phyloP scores from a whole-genome alignment of 2,329 filamentous ascomycete species.

The Claviceps africana region DNA sequence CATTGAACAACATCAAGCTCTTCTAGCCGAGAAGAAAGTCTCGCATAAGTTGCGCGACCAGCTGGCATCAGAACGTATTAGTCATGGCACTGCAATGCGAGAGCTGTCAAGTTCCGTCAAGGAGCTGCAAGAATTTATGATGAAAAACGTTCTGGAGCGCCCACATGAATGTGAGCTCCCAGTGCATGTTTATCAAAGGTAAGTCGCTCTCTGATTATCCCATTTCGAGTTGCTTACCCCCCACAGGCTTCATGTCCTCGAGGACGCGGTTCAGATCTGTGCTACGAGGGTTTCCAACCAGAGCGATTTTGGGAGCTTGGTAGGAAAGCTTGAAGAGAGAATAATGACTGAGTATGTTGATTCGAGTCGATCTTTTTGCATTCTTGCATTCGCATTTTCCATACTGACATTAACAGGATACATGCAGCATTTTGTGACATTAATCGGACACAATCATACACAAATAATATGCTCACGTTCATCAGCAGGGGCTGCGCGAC shows the following conservation, averaged over 20 bases:
- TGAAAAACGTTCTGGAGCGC: not conserved
- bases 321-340: constrained; percentile 1
- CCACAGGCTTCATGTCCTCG: constrained; percentile 3
- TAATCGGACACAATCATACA: not conserved
- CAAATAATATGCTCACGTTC: constrained; percentile 1
- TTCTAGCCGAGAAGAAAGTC: not conserved
- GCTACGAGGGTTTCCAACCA: not conserved
- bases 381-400: not conserved
- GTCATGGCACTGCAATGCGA: not conserved
- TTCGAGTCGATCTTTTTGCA: not conserved
- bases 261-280: not conserved
- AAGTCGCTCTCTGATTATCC: not conserved
- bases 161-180: not conserved
- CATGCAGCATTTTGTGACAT: constrained; percentile 2
- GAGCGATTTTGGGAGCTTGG: not conserved
- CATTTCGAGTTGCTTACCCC: not conserved
- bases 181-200: constrained; percentile 1
- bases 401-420: constrained; percentile 3
- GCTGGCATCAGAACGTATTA: not conserved
- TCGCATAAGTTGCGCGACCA: not conserved
- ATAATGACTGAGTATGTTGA: constrained; percentile 2
- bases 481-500: constrained; percentile 3
- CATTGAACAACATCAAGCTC: constrained; percentile 9
- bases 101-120: not conserved
- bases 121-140: not conserved